A percentile compares a stretch with the other conserved stretches of the same genome.
phyloP scores from a whole-genome alignment of 306 rosid genomes.

The Dryas drummondii region DNA sequence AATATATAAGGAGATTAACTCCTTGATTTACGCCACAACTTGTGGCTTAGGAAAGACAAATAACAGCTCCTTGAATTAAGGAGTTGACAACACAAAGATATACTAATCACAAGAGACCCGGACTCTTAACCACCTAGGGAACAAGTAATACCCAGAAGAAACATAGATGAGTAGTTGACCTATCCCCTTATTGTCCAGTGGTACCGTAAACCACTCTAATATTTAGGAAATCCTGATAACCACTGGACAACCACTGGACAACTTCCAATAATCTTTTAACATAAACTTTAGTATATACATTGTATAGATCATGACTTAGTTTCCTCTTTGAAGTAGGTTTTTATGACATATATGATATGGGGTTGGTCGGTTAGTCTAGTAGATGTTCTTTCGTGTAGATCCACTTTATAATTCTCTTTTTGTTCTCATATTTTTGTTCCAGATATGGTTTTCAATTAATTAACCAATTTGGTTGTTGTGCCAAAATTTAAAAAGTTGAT shows the following conservation, averaged over 20 bases:
- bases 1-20: too few relatives aligned
- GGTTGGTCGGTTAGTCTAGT: constrained; percentile 6
- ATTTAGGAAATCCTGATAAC: too few relatives aligned
- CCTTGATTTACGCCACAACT: not conserved
- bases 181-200: not conserved
- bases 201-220: not conserved
- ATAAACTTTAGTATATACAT: constrained; percentile 21
- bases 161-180: not conserved
- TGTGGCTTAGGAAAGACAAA: not conserved
- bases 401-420: constrained; percentile 18
- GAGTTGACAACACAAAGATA: not conserved
- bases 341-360: constrained; percentile 26
- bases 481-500: not conserved
- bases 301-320: constrained; percentile 36
- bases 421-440: constrained; percentile 29
- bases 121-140: not conserved
- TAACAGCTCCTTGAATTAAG: not conserved
- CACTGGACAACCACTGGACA: too few relatives aligned
- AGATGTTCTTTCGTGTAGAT: constrained; percentile 30
- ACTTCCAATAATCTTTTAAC: not conserved
- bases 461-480: constrained; percentile 25
- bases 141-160: not conserved
- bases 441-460: constrained; percentile 49
- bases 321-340: constrained; percentile 11
- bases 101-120: not conserved